Conservation (phyloP, 805 yeast species). For the Ogataea zsoltii region DNA sequence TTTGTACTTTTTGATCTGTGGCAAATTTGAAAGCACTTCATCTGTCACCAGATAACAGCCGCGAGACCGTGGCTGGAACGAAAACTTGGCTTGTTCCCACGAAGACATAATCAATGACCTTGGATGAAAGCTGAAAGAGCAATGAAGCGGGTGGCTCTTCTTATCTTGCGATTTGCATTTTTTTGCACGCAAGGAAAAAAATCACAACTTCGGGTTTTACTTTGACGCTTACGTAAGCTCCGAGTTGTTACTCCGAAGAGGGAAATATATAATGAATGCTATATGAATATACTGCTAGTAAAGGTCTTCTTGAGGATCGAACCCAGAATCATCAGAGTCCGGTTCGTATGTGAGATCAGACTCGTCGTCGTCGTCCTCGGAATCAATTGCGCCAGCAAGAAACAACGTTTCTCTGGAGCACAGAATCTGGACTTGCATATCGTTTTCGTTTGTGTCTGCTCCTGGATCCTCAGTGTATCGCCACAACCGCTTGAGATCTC, state of each 20-base stretch:
- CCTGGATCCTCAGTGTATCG: constrained; percentile 34
- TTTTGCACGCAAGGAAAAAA: too few species aligned
- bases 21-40: constrained; percentile 56
- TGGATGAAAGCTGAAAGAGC: too few species aligned
- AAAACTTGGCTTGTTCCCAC: constrained; percentile 63
- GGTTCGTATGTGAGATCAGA: constrained; percentile 24
- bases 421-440: constrained; percentile 17
- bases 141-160: too few species aligned
- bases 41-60: constrained; percentile 75
- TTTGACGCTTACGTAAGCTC: too few species aligned
- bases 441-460: constrained; percentile 13
- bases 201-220: too few species aligned
- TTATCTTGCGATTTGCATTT: too few species aligned
- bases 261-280: too few species aligned
- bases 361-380: constrained; percentile 28
- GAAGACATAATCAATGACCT: too few species aligned
- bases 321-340: constrained; percentile 6
- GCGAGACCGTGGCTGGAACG: constrained; percentile 55
- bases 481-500: constrained; percentile 46
- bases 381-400: constrained; percentile 23
- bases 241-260: too few species aligned
- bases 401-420: constrained; percentile 28
- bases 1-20: constrained; percentile 58
- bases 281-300: not conserved
- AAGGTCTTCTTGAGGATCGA: not conserved